These are phyloP conservation scores for Monilinia aucupariae DNA, from an alignment of 2,329 filamentous ascomycete genomes.

Conservation along the genomic window DNA sequence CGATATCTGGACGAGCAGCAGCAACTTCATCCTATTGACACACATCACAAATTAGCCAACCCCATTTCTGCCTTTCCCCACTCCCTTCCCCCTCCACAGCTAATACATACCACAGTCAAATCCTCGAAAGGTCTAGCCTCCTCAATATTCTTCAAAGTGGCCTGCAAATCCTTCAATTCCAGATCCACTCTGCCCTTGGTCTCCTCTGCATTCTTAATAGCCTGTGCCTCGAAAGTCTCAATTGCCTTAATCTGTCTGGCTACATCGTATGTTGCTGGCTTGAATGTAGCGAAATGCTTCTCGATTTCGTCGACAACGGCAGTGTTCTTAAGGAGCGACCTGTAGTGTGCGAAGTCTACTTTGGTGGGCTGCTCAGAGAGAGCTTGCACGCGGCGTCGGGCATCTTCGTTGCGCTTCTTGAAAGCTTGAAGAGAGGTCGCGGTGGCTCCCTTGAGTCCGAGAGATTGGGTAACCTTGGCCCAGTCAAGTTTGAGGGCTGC, in stretches of 20 bases:
- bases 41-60: conserved; percentile 18
- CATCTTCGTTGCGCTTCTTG: conserved; percentile 99
- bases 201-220: conserved; percentile 91
- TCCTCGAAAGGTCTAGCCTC: conserved; percentile 92
- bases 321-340: conserved; percentile 88
- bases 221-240: conserved; percentile 95
- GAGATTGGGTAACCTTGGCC: conserved; percentile 87
- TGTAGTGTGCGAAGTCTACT: conserved; percentile 93
- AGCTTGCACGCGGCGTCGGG: conserved; percentile 82
- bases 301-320: conserved; percentile 95
- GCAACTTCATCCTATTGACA: conserved; percentile 78
- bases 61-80: not conserved
- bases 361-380: conserved; percentile 79
- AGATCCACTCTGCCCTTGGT: conserved; percentile 95
- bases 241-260: conserved; percentile 94
- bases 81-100: not conserved
- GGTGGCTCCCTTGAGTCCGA: conserved; percentile 94
- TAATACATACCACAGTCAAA: conserved; percentile 83
- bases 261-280: conserved; percentile 90
- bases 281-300: conserved; percentile 87
- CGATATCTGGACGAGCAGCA: conserved; percentile 89
- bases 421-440: conserved; percentile 86
- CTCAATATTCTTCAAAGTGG: conserved; percentile 97
- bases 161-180: conserved; percentile 88
- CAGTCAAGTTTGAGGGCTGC: conserved; percentile 99